Evolutionary conservation across 2,329 filamentous ascomycete genomes (phyloP).

Genomic region (Calcarisporium arbuscula): DNA sequence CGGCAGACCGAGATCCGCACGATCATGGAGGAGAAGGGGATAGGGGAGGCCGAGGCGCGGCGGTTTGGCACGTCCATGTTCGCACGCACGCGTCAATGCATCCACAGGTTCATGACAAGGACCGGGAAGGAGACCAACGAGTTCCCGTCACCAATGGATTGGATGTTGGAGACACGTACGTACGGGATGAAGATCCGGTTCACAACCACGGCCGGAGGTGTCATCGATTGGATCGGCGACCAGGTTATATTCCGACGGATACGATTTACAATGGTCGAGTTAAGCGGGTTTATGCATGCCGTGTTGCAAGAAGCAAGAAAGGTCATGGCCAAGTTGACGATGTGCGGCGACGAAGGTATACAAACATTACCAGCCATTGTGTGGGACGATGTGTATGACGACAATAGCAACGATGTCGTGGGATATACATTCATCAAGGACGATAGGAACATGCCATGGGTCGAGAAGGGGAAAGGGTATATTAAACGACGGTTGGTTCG

Average conservation of each 20-base stretch:
- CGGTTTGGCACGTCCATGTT: too few relatives aligned
- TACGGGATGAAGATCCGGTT: constrained; percentile 1
- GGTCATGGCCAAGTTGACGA: too few relatives aligned
- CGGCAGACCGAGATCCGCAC: constrained; percentile 6
- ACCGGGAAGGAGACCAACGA: neutral
- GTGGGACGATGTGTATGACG: constrained; percentile 1
- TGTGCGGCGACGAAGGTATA: too few relatives aligned
- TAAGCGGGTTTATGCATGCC: too few relatives aligned
- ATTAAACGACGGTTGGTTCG: too few relatives aligned
- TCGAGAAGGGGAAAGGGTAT: constrained; percentile 1
- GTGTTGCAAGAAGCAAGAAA: too few relatives aligned
- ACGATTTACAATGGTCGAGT: too few relatives aligned
- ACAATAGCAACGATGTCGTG: constrained; percentile 1
- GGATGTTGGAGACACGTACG: constrained; percentile 1
- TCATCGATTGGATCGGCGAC: too few relatives aligned
- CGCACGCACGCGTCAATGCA: neutral
- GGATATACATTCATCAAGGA: constrained; percentile 1
- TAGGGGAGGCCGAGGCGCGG: too few relatives aligned
- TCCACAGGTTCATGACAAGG: constrained; percentile 1
- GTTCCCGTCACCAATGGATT: constrained; percentile 3
- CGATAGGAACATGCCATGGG: constrained; percentile 1
- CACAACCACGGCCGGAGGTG: constrained; percentile 1
- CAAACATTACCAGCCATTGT: neutral
- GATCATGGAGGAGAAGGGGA: too few relatives aligned
- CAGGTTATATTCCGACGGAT: too few relatives aligned